These are phyloP conservation scores for Xerocomellus dryophilus DNA, from an alignment of 768 basidiomycete species.

Conservation along the genomic window DNA sequence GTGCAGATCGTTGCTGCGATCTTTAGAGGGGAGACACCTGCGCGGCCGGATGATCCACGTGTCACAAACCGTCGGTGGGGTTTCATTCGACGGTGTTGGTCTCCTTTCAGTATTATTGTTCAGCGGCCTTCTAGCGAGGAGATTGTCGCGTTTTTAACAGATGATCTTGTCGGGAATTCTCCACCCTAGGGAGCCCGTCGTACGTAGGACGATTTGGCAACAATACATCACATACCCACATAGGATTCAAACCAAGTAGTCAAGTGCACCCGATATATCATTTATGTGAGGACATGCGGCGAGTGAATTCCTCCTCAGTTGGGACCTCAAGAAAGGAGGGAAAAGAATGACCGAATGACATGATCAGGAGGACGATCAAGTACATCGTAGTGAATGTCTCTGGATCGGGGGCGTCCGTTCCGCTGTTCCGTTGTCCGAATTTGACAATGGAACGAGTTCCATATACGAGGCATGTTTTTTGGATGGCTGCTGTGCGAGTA, in stretches of 20 bases:
- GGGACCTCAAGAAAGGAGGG: too few relatives aligned
- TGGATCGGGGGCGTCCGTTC: conserved; percentile 11
- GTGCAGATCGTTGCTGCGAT: not conserved
- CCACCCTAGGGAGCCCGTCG: too few relatives aligned
- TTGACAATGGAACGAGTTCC: conserved; percentile 23
- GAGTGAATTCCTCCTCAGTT: not conserved
- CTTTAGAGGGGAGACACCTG: not conserved
- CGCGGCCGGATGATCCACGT: not conserved
- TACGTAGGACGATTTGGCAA: not conserved
- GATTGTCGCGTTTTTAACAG: not conserved
- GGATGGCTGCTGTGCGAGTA: conserved; percentile 41
- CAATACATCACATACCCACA: not conserved
- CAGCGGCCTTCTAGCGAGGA: conserved; percentile 3
- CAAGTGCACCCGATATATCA: too few relatives aligned
- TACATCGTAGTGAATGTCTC: too few relatives aligned
- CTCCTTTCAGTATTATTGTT: not conserved
- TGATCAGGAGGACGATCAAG: too few relatives aligned
- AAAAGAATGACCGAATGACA: not conserved
- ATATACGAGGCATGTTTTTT: conserved; percentile 51
- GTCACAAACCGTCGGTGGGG: conserved; percentile 5
- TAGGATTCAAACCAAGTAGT: not conserved
- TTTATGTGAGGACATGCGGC: too few relatives aligned
- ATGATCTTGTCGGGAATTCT: not conserved
- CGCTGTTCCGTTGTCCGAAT: conserved; percentile 19
- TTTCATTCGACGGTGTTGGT: conserved; percentile 9